phyloP scores from a whole-genome alignment of 345 rosid genomes.

The Crucihimalaya himalaica region DNA sequence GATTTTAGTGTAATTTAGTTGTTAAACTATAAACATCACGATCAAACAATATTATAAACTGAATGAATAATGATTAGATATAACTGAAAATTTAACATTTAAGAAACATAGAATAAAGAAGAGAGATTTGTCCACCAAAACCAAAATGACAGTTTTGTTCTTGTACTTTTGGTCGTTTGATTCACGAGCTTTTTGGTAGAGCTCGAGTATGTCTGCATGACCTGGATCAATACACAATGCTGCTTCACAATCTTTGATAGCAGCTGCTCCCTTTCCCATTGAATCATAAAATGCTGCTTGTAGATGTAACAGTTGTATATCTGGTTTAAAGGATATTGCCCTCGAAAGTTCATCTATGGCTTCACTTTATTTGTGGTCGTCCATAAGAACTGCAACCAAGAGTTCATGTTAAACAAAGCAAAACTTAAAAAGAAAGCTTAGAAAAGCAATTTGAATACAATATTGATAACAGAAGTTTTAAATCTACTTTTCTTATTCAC shows the following conservation, averaged over 20 bases:
- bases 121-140: slow-evolving; percentile 24
- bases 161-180: slow-evolving; percentile 33
- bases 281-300: slow-evolving; percentile 93
- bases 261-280: slow-evolving; percentile 55
- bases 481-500: background rate
- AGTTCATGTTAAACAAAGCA: background rate
- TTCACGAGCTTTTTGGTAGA: slow-evolving; percentile 58
- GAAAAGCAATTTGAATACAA: background rate
- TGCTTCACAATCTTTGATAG: slow-evolving; percentile 89
- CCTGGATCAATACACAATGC: slow-evolving; percentile 85
- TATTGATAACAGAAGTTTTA: background rate
- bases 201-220: slow-evolving; percentile 64
- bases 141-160: slow-evolving; percentile 26
- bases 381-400: slow-evolving; percentile 81
- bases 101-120: too few relatives aligned
- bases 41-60: too few relatives aligned
- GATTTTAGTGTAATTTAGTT: too few relatives aligned
- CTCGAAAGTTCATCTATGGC: slow-evolving; percentile 83
- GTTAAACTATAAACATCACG: too few relatives aligned
- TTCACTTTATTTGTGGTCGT: slow-evolving; percentile 86
- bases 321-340: slow-evolving; percentile 86
- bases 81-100: too few relatives aligned
- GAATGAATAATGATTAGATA: too few relatives aligned
- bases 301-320: slow-evolving; percentile 88
- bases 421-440: background rate